Evolutionary conservation across 768 basidiomycete species (phyloP), one percentile per base, ranked within the genome.

Genomic region (Boletus subcaerulescens): DNA sequence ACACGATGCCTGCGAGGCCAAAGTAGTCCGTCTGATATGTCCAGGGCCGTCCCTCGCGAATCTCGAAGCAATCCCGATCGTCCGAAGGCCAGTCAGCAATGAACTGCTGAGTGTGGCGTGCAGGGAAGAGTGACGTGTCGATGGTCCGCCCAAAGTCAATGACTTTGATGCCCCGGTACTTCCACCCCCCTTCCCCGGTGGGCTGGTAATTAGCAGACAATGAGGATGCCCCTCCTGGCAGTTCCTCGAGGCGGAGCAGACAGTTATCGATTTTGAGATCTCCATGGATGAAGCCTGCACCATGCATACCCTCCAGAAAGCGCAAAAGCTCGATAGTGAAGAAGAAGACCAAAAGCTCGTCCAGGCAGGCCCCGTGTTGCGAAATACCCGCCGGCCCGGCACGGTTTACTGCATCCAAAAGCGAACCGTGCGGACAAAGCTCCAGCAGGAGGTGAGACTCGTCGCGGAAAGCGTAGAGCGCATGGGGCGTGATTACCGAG

Each of bases 241-340:
- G 85, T 48, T 91, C 89, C 59, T 93, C 89, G 43, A 99, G 79
- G 5, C 97, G 85, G 10, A 98, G 77, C n/a, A 99, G 80, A 68
- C 95, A 97, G 73, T 99, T 99, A 74, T 99, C 97, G 70, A 98
- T 97, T 77, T 99, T 99, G 59, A 99, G 80, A 73, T 99, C 97
- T 32, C 97, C 96, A 65, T 99, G 97, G 61, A 99, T 91, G 74
- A 98, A 91, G 12, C 93, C 91, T 0, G 79, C 75, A 15, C 66
- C 53, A 69, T 98, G 97, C 68, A 98, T 81, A 17, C 80, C 85
- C 65, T 95, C 93, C 41, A 98, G 72, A 11, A 90, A 73, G 26
- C 86, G 86, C 38, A 98, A 72, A 7, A 98, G 82, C 70, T 98
- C 97, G 64, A 96, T 80, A 24, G 89, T 80, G 80, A 98, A 99